Evolutionary conservation across 352 stramenopile species (phyloP).

Genomic region (Pythium utonaiense): DNA sequence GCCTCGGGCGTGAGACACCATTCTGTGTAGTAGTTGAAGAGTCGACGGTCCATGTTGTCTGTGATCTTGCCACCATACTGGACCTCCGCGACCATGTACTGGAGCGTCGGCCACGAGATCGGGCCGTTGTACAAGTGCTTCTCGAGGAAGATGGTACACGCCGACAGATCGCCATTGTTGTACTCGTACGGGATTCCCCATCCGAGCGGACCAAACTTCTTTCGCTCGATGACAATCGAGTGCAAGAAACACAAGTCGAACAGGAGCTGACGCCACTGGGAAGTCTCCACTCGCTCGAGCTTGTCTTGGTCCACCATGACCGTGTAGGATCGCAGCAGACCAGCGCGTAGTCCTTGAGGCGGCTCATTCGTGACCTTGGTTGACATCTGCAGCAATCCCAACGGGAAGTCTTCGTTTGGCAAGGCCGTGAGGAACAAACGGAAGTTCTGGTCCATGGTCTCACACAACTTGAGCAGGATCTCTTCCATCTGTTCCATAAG

Average conservation of each 20-base stretch:
- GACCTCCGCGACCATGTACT: conserved; percentile 99
- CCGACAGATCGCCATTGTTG: conserved; percentile 97
- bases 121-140: conserved; percentile 98
- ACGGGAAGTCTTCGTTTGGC: conserved; percentile 94
- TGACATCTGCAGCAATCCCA: conserved; percentile 98
- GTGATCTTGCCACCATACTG: conserved; percentile 99
- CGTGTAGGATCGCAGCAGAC: conserved; percentile 95
- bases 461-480: conserved; percentile 93
- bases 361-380: conserved; percentile 99
- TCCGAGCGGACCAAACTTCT: conserved; percentile 97
- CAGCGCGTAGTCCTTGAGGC: conserved; percentile 93
- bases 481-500: conserved; percentile 99
- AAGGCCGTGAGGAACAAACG: conserved; percentile 97
- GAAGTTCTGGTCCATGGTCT: conserved; percentile 95
- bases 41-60: conserved; percentile 95
- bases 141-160: conserved; percentile 98
- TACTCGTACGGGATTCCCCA: conserved; percentile 99
- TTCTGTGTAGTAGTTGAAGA: conserved; percentile 98
- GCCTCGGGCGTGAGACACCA: conserved; percentile 94
- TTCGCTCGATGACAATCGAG: conserved; percentile 96
- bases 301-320: conserved; percentile 99
- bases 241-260: conserved; percentile 98
- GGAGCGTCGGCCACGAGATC: conserved; percentile 97
- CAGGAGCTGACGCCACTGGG: conserved; percentile 95
- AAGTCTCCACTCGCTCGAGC: conserved; percentile 94